Evolutionary conservation across 108 stramenopile species (phyloP).

Genomic region (Nitzschia putrida): DNA sequence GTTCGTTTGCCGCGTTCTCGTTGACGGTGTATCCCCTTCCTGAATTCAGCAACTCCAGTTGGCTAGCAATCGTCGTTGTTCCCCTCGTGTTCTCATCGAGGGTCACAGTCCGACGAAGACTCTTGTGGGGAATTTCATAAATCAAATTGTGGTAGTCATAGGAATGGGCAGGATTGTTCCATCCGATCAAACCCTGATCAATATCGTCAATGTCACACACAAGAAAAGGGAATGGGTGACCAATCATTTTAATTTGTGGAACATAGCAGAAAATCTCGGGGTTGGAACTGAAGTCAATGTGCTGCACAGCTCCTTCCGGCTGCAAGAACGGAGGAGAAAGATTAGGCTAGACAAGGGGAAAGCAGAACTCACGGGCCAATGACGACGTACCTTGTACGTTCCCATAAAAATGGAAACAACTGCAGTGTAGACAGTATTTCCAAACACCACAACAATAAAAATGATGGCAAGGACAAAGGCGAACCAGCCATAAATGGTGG

Average conservation of each 20-base stretch:
- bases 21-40: not conserved
- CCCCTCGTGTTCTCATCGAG: conserved; percentile 7
- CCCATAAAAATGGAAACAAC: conserved; percentile 44
- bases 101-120: conserved; percentile 31
- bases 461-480: conserved; percentile 38
- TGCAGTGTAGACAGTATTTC: conserved; percentile 19
- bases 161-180: conserved; percentile 54
- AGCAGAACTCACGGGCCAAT: not conserved
- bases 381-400: conserved; percentile 43
- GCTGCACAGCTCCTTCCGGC: conserved; percentile 53
- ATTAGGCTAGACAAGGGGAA: conserved; percentile 4
- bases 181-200: conserved; percentile 65
- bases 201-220: conserved; percentile 68
- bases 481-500: conserved; percentile 55
- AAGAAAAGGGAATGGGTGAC: conserved; percentile 67
- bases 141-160: conserved; percentile 74
- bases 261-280: conserved; percentile 63
- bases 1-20: not conserved
- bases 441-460: conserved; percentile 48
- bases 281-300: conserved; percentile 69
- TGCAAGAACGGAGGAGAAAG: conserved; percentile 12
- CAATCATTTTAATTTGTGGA: conserved; percentile 56
- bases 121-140: conserved; percentile 61
- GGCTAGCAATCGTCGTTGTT: conserved; percentile 16
- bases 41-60: conserved; percentile 15